Base-by-base conservation (phyloP, 768 basidiomycete genomes). In the Rhodotorula toruloides region DNA sequence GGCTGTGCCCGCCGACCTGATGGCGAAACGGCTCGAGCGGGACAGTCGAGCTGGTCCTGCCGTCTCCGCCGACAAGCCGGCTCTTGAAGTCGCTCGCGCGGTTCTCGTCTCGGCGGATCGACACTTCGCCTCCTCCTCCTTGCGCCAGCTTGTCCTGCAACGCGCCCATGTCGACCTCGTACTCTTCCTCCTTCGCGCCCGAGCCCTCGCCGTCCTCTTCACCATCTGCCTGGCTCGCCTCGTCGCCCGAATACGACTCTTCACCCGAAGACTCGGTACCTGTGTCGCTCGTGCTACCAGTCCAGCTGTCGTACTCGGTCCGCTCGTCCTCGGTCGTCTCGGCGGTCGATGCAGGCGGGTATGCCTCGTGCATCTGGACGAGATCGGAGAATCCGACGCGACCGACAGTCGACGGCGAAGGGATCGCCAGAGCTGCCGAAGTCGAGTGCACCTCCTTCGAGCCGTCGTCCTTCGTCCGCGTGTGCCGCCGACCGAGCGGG, bases 1-100 rank as follows among this genome's bases (percentile, higher is more conserved):
- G 88, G 71, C 85, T 90, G 77, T 99, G 96, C 6, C 96, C 96
- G 47, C 96, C 96, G 37, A 99, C 96, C 79, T 98, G 93, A 74
- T 99, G 96, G 54, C 90, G 86, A 79, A 97, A 99, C 10, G 96
- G 96, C 54, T 88, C 86, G 13, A 99, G 80, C 40, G 93, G 94
- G 54, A 99, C 91, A 64, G 92, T 78, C 40, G 59, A 62, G 27
- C 61, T 62, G 42, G 68, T 64, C 34, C 59, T 53, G 7, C 70
- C 70, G 17, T 63, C 61, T 2, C 58, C 55, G 14, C 63, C 70
- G 32, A 70, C 58, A 68, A 79, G 73, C 34, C 71, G 68, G 39
- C 76, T 72, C 56, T 74, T 73, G 53, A 70, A 70, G 29, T 66
- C 74, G 37, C 74, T 67, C 48, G 49, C 63, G 40, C 56, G 43